Evolutionary conservation across 768 basidiomycete genomes (phyloP).

Genomic region (Tulasnella sp.): DNA sequence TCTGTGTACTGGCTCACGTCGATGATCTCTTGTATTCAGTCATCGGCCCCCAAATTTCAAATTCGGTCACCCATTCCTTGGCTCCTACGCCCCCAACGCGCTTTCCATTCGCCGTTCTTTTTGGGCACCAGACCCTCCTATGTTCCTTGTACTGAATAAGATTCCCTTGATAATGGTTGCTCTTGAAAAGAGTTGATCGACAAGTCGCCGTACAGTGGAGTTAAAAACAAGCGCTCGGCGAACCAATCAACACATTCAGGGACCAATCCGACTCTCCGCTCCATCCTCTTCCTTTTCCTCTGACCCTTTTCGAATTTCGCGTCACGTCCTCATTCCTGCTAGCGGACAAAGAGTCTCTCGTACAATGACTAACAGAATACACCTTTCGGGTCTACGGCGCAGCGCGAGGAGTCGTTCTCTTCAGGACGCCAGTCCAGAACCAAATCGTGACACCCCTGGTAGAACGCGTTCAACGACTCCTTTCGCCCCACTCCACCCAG

Average conservation of each 20-base stretch:
- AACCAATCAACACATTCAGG: too few relatives aligned
- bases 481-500: neutral
- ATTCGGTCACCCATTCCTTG: too few relatives aligned
- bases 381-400: neutral
- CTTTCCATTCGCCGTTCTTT: too few relatives aligned
- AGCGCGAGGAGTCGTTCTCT: neutral
- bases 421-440: neutral
- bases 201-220: too few relatives aligned
- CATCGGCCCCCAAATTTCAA: too few relatives aligned
- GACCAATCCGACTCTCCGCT: neutral
- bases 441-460: neutral
- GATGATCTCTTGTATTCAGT: too few relatives aligned
- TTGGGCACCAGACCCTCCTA: too few relatives aligned
- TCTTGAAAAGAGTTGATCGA: too few relatives aligned
- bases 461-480: neutral
- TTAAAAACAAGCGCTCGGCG: neutral
- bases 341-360: neutral
- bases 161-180: too few relatives aligned
- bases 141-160: too few relatives aligned
- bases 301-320: neutral
- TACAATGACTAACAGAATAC: neutral
- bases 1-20: too few relatives aligned
- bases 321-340: conserved; percentile 46
- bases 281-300: neutral
- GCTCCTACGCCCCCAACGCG: too few relatives aligned